Percentiles rank a stretch among this genome's conserved stretches.
These are phyloP conservation scores for Backusella parvicylindrica DNA, from an alignment of 192 early-diverging fungal genomes.

Conservation along the genomic window DNA sequence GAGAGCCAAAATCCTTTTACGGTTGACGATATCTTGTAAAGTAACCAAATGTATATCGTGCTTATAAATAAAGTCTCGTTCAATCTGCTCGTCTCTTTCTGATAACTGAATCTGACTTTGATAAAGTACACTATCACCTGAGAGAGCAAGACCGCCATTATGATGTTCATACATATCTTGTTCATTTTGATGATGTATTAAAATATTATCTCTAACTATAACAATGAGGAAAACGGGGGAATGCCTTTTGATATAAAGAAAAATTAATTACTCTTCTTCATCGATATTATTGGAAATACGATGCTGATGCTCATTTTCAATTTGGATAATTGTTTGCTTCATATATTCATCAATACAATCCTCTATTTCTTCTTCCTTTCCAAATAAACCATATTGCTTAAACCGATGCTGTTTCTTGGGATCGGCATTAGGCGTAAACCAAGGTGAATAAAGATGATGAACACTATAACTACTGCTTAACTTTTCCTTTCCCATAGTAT, in stretches of 20 bases:
- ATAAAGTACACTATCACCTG: background rate
- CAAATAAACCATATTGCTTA: background rate
- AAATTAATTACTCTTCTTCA: background rate
- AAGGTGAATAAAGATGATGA: background rate
- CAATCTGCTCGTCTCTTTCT: background rate
- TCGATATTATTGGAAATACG: background rate
- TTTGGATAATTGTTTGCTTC: background rate
- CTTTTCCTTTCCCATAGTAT: conserved; percentile 1
- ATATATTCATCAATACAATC: background rate
- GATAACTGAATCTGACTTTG: background rate
- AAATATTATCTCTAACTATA: background rate
- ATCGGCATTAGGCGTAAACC: background rate
- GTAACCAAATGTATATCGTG: background rate
- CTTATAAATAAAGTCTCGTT: background rate
- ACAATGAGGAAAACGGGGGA: background rate
- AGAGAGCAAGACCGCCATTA: background rate
- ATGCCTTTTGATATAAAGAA: background rate
- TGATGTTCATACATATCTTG: background rate
- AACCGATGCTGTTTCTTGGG: background rate
- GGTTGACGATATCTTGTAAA: background rate
- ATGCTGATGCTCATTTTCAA: conserved; percentile 1
- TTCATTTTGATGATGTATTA: background rate
- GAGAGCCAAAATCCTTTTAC: background rate
- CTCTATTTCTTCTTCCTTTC: background rate
- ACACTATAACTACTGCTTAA: background rate